Evolutionary conservation across 345 rosid genomes (phyloP).

Genomic region (Physaria fendleri): DNA sequence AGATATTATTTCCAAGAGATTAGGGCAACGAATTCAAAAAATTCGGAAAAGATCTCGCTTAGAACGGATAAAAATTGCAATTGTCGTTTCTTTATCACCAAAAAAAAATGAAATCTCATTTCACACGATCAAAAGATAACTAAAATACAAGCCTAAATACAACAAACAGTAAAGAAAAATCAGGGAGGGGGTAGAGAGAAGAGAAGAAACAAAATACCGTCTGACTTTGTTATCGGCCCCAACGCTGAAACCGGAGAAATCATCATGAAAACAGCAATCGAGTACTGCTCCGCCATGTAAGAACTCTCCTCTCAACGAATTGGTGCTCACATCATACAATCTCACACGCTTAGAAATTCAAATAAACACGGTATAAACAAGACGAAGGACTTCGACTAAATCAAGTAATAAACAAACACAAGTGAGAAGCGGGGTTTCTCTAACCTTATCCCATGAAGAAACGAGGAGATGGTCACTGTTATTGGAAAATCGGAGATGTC

Average conservation of each 20-base stretch:
- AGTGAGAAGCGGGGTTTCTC: neutral
- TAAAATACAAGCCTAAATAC: neutral
- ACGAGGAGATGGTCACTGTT: conserved; percentile 95
- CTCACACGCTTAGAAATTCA: conserved; percentile 53
- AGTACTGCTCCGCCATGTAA: conserved; percentile 90
- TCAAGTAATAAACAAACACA: neutral
- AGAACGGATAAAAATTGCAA: neutral
- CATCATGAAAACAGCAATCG: conserved; percentile 99
- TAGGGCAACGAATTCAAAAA: too few relatives aligned
- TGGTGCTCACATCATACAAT: conserved; percentile 76
- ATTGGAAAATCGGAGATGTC: conserved; percentile 93
- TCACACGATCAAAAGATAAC: neutral
- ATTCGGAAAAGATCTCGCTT: neutral
- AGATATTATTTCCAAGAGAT: too few relatives aligned
- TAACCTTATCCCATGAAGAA: conserved; percentile 98
- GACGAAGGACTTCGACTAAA: neutral
- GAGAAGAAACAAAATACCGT: conserved; percentile 34
- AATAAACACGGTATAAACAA: neutral
- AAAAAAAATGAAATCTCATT: neutral
- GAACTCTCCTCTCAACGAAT: conserved; percentile 78
- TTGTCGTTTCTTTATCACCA: neutral
- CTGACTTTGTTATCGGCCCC: conserved; percentile 73
- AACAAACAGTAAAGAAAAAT: too few relatives aligned
- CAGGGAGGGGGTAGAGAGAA: neutral
- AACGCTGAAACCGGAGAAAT: conserved; percentile 94